A percentile compares a stretch with the other conserved stretches of the same genome.
Conservation (phyloP, 306 rosid species). For the Rosa persica region DNA sequence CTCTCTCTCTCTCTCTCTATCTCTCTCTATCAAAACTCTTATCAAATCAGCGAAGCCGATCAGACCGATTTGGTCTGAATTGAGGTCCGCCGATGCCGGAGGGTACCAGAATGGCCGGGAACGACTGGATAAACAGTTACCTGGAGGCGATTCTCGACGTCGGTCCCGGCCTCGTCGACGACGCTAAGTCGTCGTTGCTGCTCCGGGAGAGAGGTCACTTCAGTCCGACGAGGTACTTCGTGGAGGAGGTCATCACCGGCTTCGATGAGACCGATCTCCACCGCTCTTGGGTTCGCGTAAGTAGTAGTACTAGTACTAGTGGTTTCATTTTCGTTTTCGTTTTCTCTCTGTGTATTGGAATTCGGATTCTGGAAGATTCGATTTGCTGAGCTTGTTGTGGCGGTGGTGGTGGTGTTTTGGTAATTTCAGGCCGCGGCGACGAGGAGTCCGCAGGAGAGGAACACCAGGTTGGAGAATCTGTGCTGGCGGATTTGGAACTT, state of each 20-base stretch:
- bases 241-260: slow-evolving; percentile 88
- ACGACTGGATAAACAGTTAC: slow-evolving; percentile 95
- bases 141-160: slow-evolving; percentile 93
- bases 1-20: not conserved
- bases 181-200: slow-evolving; percentile 77
- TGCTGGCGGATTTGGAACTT: slow-evolving; percentile 99
- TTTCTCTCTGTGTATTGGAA: not conserved
- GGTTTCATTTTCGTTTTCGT: not conserved
- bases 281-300: slow-evolving; percentile 95
- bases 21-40: not conserved
- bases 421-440: slow-evolving; percentile 77
- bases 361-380: not conserved
- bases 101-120: slow-evolving; percentile 65
- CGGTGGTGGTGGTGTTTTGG: not conserved
- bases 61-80: not conserved
- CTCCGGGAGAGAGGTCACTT: slow-evolving; percentile 92
- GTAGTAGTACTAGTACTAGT: not conserved
- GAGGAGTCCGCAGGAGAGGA: slow-evolving; percentile 96
- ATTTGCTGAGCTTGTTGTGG: not conserved
- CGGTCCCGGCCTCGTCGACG: slow-evolving; percentile 81
- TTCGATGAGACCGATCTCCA: slow-evolving; percentile 98
- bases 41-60: not conserved
- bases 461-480: slow-evolving; percentile 95
- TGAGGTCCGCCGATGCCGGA: not conserved
- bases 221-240: slow-evolving; percentile 95